phyloP scores from a whole-genome alignment of 2,329 filamentous ascomycete genomes.

The Hortaea werneckii region DNA sequence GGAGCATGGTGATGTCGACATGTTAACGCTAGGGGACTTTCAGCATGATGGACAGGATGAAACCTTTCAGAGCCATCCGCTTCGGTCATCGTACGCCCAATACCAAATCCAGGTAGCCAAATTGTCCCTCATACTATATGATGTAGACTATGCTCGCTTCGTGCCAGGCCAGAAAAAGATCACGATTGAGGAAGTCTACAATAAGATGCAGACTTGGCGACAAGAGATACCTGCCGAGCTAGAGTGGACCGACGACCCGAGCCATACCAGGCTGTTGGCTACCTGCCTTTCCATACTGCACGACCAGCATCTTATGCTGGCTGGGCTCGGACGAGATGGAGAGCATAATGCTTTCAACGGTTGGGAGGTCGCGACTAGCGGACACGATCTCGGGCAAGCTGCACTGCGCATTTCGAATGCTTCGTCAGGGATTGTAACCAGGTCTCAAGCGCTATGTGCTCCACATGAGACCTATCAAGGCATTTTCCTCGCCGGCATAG shows the following conservation, averaged over 20 bases:
- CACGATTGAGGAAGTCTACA: conserved; percentile 2
- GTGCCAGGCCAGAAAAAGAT: conserved; percentile 4
- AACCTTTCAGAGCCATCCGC: neutral
- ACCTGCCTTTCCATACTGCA: conserved; percentile 2
- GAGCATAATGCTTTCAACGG: too few relatives aligned
- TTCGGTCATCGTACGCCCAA: conserved; percentile 1
- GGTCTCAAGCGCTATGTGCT: too few relatives aligned
- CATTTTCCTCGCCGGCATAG: too few relatives aligned
- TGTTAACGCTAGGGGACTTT: too few relatives aligned
- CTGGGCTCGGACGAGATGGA: too few relatives aligned
- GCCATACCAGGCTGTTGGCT: neutral
- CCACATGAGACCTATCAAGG: too few relatives aligned
- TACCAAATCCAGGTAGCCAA: conserved; percentile 13
- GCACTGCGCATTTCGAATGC: too few relatives aligned
- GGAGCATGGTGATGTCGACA: too few relatives aligned
- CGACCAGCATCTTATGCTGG: neutral
- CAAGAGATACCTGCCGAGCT: neutral
- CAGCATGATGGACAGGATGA: neutral
- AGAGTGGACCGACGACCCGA: neutral
- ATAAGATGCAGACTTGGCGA: conserved; percentile 1
- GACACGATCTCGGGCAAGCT: too few relatives aligned
- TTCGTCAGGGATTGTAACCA: too few relatives aligned
- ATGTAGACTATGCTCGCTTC: conserved; percentile 6
- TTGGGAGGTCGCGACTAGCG: too few relatives aligned
- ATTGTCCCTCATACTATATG: conserved; percentile 10